phyloP scores from a whole-genome alignment of 2,329 filamentous ascomycete genomes.

The Eurotiales sp. region DNA sequence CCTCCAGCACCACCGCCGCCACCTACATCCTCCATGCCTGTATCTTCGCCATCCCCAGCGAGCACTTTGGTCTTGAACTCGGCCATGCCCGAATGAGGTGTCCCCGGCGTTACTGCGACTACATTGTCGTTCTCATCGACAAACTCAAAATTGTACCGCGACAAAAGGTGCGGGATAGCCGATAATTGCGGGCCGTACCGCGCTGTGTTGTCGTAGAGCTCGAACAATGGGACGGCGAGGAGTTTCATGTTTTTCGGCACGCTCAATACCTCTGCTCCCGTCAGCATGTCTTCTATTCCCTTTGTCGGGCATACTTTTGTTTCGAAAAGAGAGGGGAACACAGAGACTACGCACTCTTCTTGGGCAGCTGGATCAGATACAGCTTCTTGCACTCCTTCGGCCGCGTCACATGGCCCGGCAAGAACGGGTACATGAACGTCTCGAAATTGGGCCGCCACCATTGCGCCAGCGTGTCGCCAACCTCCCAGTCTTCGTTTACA shows the following conservation, averaged over 20 bases:
- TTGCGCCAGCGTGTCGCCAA: constrained; percentile 91
- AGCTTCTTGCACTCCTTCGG: constrained; percentile 99
- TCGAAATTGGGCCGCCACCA: constrained; percentile 99
- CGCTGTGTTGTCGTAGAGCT: constrained; percentile 95
- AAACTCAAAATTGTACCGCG: constrained; percentile 95
- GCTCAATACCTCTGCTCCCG: constrained; percentile 74
- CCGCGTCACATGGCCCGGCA: constrained; percentile 89
- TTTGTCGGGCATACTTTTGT: too few species aligned
- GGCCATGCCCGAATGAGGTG: constrained; percentile 55
- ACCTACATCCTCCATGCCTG: constrained; percentile 32
- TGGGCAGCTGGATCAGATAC: constrained; percentile 91
- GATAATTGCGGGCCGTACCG: constrained; percentile 94
- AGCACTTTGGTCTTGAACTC: constrained; percentile 64
- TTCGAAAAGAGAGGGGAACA: neutral
- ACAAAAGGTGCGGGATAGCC: constrained; percentile 91
- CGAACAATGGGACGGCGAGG: constrained; percentile 91
- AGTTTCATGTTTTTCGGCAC: constrained; percentile 99
- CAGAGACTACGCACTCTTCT: constrained; percentile 67
- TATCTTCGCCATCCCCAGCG: constrained; percentile 49
- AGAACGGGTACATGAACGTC: constrained; percentile 99
- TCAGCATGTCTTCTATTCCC: neutral
- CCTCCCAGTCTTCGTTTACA: constrained; percentile 88
- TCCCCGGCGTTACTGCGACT: constrained; percentile 77
- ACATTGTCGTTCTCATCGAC: constrained; percentile 89
- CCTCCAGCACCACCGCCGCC: constrained; percentile 9